Percentiles rank a stretch among this genome's conserved stretches.
phyloP scores from a whole-genome alignment of 2,329 filamentous ascomycete species.

The Pestalotiopsis sp. region DNA sequence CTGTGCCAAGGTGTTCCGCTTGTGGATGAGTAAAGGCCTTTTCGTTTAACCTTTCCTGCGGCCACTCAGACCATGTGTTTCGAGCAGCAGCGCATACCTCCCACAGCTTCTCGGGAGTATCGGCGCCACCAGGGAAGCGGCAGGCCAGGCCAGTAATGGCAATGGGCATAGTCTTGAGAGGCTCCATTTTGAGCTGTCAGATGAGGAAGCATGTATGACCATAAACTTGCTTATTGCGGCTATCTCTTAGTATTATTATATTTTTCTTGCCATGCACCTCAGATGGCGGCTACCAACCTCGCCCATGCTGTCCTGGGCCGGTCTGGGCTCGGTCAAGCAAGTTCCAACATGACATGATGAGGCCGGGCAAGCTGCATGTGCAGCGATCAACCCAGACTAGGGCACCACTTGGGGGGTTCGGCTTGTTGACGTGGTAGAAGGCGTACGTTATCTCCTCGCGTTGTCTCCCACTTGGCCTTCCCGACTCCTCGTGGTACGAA shows the following conservation, averaged over 20 bases:
- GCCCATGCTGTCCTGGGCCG: neutral
- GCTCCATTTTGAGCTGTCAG: slow-evolving; percentile 5
- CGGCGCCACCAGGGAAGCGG: slow-evolving; percentile 11
- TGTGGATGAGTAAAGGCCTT: slow-evolving; percentile 7
- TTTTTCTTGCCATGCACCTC: neutral
- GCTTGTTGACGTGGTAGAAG: neutral
- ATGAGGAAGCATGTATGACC: neutral
- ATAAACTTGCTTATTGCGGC: neutral
- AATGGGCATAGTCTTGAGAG: slow-evolving; percentile 9
- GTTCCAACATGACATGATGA: neutral
- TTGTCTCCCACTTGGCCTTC: neutral
- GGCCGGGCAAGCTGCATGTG: neutral
- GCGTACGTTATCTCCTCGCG: neutral
- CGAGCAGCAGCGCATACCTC: slow-evolving; percentile 7
- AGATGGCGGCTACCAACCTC: neutral
- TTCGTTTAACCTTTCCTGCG: slow-evolving; percentile 1
- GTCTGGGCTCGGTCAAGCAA: neutral
- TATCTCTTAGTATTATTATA: neutral
- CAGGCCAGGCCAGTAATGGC: slow-evolving; percentile 15
- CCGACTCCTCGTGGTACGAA: neutral
- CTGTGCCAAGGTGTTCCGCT: slow-evolving; percentile 5
- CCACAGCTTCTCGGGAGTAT: slow-evolving; percentile 13
- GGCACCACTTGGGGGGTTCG: neutral
- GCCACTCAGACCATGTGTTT: slow-evolving; percentile 8
- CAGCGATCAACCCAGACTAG: neutral